Percentiles rank a stretch among this genome's conserved stretches.
Evolutionary conservation across 139 green algal species (phyloP).

Genomic region (Micromonas commoda): DNA sequence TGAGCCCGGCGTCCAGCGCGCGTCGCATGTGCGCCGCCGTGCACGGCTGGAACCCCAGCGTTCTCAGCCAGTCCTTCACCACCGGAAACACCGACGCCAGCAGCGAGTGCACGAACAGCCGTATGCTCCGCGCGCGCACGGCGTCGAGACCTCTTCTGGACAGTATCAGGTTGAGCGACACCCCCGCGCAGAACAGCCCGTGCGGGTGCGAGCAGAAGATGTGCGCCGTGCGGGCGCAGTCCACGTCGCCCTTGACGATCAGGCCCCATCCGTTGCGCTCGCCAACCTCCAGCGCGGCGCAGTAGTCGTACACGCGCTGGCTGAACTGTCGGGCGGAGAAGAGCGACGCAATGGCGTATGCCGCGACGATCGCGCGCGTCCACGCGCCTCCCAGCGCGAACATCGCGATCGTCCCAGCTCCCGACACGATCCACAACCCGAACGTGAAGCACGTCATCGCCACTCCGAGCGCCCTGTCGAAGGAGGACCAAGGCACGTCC

Average conservation of each 20-base stretch:
- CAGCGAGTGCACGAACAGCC: conserved; percentile 13
- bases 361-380: not conserved
- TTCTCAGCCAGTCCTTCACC: conserved; percentile 3
- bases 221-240: not conserved
- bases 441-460: not conserved
- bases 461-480: not conserved
- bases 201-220: conserved; percentile 16
- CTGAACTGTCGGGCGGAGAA: not conserved
- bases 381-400: not conserved
- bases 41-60: conserved; percentile 4
- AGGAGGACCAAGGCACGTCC: conserved; percentile 18
- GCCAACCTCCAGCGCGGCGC: not conserved
- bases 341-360: not conserved
- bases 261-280: conserved; percentile 11
- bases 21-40: not conserved
- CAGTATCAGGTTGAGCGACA: conserved; percentile 5
- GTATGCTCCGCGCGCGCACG: not conserved
- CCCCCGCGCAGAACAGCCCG: conserved; percentile 3
- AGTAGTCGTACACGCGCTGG: not conserved
- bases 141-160: not conserved
- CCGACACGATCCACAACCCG: not conserved
- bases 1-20: not conserved
- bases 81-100: conserved; percentile 3
- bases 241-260: conserved; percentile 14
- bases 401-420: not conserved